A percentile compares a stretch with the other conserved stretches of the same genome.
Conservation (phyloP, 2,329 filamentous ascomycete species). For the Fusarium secorum region DNA sequence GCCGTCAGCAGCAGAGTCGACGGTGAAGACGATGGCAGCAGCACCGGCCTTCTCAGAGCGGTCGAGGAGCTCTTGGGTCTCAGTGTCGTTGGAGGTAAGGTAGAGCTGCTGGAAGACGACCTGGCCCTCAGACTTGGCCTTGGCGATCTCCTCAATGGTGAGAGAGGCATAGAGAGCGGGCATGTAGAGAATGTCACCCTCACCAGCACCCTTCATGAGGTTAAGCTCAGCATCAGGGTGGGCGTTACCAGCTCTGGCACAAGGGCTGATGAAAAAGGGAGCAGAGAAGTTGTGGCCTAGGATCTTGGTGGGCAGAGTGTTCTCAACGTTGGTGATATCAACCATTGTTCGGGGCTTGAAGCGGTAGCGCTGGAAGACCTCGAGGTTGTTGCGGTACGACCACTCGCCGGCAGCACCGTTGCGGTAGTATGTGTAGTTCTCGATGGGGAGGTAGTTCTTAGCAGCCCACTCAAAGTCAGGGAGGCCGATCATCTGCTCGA, state of each 20-base stretch:
- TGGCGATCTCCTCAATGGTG: slow-evolving; percentile 50
- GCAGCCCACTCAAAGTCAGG: slow-evolving; percentile 64
- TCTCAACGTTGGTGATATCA: slow-evolving; percentile 57
- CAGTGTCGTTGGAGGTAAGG: slow-evolving; percentile 45
- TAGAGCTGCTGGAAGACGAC: slow-evolving; percentile 51
- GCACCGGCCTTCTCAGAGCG: slow-evolving; percentile 46
- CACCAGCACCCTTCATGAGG: slow-evolving; percentile 57
- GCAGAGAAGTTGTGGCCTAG: slow-evolving; percentile 61
- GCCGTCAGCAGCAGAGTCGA: slow-evolving; percentile 51
- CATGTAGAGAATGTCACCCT: slow-evolving; percentile 61
- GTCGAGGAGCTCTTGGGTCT: slow-evolving; percentile 44
- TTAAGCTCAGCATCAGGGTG: slow-evolving; percentile 58
- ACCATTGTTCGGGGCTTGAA: slow-evolving; percentile 58
- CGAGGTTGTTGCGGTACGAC: slow-evolving; percentile 65
- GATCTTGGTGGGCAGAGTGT: slow-evolving; percentile 55
- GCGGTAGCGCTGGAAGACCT: slow-evolving; percentile 58
- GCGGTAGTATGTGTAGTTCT: slow-evolving; percentile 64
- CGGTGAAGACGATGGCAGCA: slow-evolving; percentile 49
- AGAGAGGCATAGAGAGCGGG: slow-evolving; percentile 47
- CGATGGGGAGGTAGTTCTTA: slow-evolving; percentile 54
- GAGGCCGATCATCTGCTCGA: slow-evolving; percentile 56
- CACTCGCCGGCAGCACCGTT: slow-evolving; percentile 64
- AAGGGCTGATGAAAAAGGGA: slow-evolving; percentile 64
- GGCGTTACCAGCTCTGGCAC: slow-evolving; percentile 54
- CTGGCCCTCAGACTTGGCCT: slow-evolving; percentile 48